Evolutionary conservation across 768 basidiomycete genomes (phyloP), one percentile per base, ranked within the genome.

Genomic region (Podaxis sp.): DNA sequence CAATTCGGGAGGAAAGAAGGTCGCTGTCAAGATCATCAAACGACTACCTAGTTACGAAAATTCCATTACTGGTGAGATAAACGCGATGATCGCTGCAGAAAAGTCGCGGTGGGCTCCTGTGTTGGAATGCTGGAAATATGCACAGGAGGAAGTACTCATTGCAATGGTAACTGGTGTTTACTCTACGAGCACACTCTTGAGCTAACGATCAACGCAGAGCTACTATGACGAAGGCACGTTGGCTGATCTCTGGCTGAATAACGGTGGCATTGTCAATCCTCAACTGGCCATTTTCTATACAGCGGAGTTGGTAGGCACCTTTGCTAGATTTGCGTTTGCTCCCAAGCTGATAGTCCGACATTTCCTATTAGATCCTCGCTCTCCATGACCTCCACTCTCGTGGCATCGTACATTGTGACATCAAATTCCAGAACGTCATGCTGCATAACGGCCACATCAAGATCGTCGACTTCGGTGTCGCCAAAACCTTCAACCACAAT

Each of bases 381-480:
- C 24, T 56, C 24, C 54, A 56, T n/a, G 54, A 56, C 22, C 36
- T 56, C 37, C 54, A 56, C 37, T 22, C 22, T n/a, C 33, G 38
- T 17, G 54, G 54, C 8, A 38, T 56, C 8, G 10, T 56, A 13
- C 54, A 56, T 30, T 36, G 54, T 37, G 54, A 56, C 20, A 56
- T 56, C 36, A 56, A 56, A 36, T 40, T 56, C 22, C 26, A 56
- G 22, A 56, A 56, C n/a, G 38, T 56, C 4, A 56, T 56, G 54
- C 37, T 56, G 3, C 26, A 56, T 15, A 22, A 56, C 8, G 54
- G 54, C 11, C 54, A 56, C 37, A 38, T 56, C 20, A 24, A 30
- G 37, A 38, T 56, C 20, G 24, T 40, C 24, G 54, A 56, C 24
- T 56, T 56, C 24, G 54, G 54, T 38, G 36, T 56, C 15, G 54